Base-by-base conservation (phyloP, 176 grass and related monocot genomes). In the Oropetium thomaeum region DNA sequence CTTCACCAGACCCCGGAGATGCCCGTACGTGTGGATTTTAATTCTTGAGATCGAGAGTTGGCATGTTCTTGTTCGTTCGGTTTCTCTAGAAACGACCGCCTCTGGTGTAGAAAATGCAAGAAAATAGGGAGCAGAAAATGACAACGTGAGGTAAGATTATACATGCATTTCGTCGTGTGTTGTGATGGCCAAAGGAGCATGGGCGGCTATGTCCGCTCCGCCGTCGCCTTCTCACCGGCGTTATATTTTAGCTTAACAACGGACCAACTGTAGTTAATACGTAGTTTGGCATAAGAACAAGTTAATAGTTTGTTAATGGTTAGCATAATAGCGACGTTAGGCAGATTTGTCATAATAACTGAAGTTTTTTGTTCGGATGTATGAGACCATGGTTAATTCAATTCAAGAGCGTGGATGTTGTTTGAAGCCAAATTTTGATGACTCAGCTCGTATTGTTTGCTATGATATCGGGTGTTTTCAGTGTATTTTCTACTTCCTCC, bases 191-290 rank as follows among this genome's bases (percentile, higher is more conserved):
- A 55, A 81, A 62, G 39, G 65, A 29, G 65, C 2, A 45, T 3
- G 78, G 78, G 5, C 71, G 80, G 80, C 75, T 53, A 32, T 79
- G 80, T 62, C 69, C 74, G 75, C 53, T 83, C 62, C 69, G 15
- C 5, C n/a, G 80, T 74, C 85, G 54, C 80, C 68, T 74, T 86
- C 68, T 79, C 53, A 42, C 62, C 23, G 41, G 51, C 14, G 5
- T 23, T 3, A 12, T 35, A 35, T 22, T 54, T 17, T 51, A 67
- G 19, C 70, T 48, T 70, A 27, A 66, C 5, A 41, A 20, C 2
- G 34, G 34, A 28, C 22, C 34, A 7, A 22, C 66, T 47, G 38
- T 58, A 57, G 32, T 19, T 79, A 67, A 48, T 33, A 55, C n/a
- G n/a, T n/a, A n/a, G n/a, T n/a, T n/a, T n/a, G n/a, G n/a, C n/a